Evolutionary conservation across 2,329 filamentous ascomycete species (phyloP), one percentile per base, ranked within the genome.

Genomic region (Apiospora aurea): DNA sequence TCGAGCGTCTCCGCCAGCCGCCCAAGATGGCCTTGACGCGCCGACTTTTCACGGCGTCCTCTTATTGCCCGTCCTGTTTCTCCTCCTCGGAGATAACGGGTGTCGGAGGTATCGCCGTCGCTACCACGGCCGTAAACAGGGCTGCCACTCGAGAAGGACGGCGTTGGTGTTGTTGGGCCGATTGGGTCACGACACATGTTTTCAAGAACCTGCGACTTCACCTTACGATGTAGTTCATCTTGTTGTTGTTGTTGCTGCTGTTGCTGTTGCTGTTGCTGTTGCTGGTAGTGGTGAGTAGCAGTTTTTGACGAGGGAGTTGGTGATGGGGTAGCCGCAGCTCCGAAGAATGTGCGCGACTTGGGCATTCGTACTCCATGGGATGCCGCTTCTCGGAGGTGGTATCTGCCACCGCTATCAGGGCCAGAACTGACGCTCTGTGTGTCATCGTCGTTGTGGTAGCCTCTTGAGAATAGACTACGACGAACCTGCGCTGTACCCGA

Each of bases 331-430:
- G 44, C 16, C 2, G 47, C 26, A 8, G 0, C n/a, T n/a, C n/a
- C n/a, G n/a, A n/a, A n/a, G 11, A n/a, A 13, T 4, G n/a, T 51
- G n/a, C n/a, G 47, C 7, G 8, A 5, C 4, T 10, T 18, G 18
- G 46, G 18, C 46, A 43, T 43, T 47, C 46, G 8, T 47, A 47
- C 18, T 18, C 46, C 18, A 2, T 21, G 4, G 1, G 51, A 34
- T 4, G 26, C 13, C 3, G 6, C 26, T 34, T 57, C 26, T 7
- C 26, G 29, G 11, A 41, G 57, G 21, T 64, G 29, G 0, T 21
- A 7, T 21, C 16, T 8, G 1, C 16, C 53, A 0, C 0, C 1
- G 2, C 16, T 1, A 34, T 18, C 10, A 4, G 53, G 29, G 5
- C 6, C 53, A 21, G 53, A 4, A 21, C 29, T 38, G 18, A 18